Conservation (phyloP, 2,329 filamentous ascomycete species). For the Lecanicillium sp. region DNA sequence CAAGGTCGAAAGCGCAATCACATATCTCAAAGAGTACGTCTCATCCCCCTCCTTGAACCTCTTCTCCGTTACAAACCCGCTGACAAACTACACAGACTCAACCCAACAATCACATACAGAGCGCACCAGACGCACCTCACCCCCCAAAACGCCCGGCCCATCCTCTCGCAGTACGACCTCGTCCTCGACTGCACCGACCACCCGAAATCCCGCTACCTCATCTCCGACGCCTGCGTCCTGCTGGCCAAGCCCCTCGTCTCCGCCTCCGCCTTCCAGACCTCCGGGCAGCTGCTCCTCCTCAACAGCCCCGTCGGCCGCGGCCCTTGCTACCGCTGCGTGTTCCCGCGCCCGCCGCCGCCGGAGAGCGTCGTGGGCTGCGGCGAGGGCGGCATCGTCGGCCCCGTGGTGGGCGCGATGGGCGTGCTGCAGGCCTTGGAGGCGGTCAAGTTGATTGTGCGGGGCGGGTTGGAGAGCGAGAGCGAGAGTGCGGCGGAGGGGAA, state of each 20-base stretch:
- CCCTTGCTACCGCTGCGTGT: constrained; percentile 91
- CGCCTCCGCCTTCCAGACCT: constrained; percentile 80
- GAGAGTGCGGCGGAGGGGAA: constrained; percentile 18
- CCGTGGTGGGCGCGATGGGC: constrained; percentile 90
- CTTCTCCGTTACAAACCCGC: neutral
- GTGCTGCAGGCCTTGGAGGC: constrained; percentile 85
- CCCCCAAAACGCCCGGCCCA: constrained; percentile 58
- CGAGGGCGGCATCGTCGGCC: constrained; percentile 87
- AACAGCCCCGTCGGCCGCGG: constrained; percentile 73
- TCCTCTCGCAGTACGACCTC: constrained; percentile 69
- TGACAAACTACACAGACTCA: constrained; percentile 48
- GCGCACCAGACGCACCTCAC: constrained; percentile 60
- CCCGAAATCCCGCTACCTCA: constrained; percentile 82
- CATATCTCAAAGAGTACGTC: constrained; percentile 49
- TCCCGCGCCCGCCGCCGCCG: constrained; percentile 78
- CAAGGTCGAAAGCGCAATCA: constrained; percentile 74
- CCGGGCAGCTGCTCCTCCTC: constrained; percentile 83
- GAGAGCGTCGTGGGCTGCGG: constrained; percentile 80
- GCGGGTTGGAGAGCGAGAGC: constrained; percentile 18
- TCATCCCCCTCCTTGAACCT: constrained; percentile 1
- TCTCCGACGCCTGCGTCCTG: constrained; percentile 83
- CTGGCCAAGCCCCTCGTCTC: constrained; percentile 76
- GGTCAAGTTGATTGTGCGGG: constrained; percentile 67
- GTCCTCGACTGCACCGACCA: constrained; percentile 95
- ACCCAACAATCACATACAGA: constrained; percentile 62